phyloP scores from a whole-genome alignment of 164 flowering plant species.

The Houttuynia cordata region DNA sequence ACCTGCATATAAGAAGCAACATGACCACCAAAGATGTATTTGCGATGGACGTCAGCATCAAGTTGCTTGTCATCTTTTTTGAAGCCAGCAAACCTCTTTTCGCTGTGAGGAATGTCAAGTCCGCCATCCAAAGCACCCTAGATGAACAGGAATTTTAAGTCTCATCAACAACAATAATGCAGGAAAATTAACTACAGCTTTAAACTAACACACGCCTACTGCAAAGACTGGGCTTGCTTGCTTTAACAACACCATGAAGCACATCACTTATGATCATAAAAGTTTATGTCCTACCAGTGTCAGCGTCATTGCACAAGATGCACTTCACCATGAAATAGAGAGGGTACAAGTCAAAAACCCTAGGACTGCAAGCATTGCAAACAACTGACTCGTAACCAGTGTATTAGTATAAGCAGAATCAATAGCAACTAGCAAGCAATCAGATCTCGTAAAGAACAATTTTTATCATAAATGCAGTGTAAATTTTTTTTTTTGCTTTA shows the following conservation, averaged over 20 bases:
- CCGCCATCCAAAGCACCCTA: slow-evolving; percentile 93
- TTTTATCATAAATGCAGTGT: no score
- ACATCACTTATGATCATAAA: background rate
- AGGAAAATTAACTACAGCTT: background rate
- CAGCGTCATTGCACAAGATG: background rate
- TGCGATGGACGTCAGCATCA: slow-evolving; percentile 74
- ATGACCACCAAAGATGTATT: slow-evolving; percentile 75
- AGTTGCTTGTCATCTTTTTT: slow-evolving; percentile 54
- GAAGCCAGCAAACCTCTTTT: slow-evolving; percentile 77
- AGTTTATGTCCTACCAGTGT: background rate
- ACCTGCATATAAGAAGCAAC: slow-evolving; percentile 75
- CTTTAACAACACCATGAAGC: background rate
- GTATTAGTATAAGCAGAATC: no score
- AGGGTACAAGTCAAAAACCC: no score
- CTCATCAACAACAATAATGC: background rate
- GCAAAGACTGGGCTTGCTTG: background rate
- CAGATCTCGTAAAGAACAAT: no score
- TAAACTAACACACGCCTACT: no score
- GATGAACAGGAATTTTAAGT: background rate
- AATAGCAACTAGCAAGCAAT: no score
- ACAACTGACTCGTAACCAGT: background rate
- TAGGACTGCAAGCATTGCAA: background rate
- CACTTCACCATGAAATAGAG: background rate
- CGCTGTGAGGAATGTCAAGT: slow-evolving; percentile 78
- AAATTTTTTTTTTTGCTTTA: no score